A percentile compares a stretch with the other conserved stretches of the same genome.
These are phyloP conservation scores for Solanum arcanum DNA, from an alignment of 257 asterid genomes.

Conservation along the genomic window DNA sequence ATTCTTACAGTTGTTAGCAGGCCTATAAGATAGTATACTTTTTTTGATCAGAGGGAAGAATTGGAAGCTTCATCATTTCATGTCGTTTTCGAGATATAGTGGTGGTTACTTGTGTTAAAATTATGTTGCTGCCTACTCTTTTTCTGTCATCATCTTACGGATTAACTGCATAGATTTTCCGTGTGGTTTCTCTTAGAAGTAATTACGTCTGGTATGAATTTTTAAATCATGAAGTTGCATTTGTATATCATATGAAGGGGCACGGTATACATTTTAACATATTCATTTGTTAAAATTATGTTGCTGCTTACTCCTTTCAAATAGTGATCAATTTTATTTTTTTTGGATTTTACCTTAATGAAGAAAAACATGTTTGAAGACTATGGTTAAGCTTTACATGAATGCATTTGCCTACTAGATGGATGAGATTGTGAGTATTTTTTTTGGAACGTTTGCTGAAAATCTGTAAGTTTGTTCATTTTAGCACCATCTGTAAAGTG, in stretches of 20 bases:
- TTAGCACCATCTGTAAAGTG: neutral
- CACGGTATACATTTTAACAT: too few species aligned
- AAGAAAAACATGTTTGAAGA: neutral
- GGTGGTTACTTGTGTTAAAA: neutral
- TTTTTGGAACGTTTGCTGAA: neutral
- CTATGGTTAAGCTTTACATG: neutral
- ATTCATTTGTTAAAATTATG: neutral
- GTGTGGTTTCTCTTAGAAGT: neutral
- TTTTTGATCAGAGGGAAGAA: neutral
- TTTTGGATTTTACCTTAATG: too few species aligned
- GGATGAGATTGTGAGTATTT: neutral
- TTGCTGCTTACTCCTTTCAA: neutral
- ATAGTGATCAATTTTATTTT: neutral
- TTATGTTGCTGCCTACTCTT: neutral
- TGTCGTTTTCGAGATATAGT: neutral
- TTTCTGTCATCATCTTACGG: neutral
- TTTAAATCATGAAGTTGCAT: neutral
- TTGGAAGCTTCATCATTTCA: neutral
- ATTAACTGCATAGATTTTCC: neutral
- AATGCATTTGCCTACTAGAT: neutral
- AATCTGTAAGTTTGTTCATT: neutral
- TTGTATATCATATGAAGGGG: neutral
- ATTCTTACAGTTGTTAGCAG: neutral
- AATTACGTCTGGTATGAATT: neutral
- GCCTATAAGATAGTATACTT: neutral